Conservation (phyloP, 73 alveolate genomes). For the Uronychia binucleata region DNA sequence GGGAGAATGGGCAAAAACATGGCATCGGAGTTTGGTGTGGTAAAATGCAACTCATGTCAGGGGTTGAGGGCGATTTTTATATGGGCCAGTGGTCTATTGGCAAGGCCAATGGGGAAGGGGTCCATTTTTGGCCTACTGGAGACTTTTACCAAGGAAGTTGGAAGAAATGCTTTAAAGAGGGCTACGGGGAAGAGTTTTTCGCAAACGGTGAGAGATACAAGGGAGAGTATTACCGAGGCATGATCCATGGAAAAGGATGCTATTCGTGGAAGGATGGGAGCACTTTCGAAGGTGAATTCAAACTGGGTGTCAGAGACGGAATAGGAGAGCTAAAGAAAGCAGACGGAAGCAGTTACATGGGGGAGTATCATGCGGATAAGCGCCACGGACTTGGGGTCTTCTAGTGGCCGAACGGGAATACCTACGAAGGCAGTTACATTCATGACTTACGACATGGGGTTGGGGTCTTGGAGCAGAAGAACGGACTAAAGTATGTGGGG, state of each 20-base stretch:
- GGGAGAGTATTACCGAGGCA: neutral
- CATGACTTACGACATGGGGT: neutral
- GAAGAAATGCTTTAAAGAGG: neutral
- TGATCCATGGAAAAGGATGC: neutral
- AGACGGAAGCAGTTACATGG: neutral
- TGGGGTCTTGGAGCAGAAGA: neutral
- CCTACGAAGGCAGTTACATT: neutral
- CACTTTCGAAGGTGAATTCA: neutral
- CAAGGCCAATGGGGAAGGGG: neutral
- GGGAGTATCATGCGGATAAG: neutral
- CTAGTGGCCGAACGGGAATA: slow-evolving; percentile 3
- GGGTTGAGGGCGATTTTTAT: neutral
- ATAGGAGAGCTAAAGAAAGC: neutral
- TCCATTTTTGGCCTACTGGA: neutral
- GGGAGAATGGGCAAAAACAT: neutral
- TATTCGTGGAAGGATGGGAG: slow-evolving; percentile 11
- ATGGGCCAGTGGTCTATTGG: neutral
- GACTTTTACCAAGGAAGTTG: slow-evolving; percentile 13
- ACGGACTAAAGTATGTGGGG: slow-evolving; percentile 17
- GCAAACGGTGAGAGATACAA: slow-evolving; percentile 9
- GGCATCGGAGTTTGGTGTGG: neutral
- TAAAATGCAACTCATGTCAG: too few species aligned
- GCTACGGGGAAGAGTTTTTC: neutral
- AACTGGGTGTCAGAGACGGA: neutral
- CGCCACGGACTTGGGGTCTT: neutral